Evolutionary conservation across 768 basidiomycete genomes (phyloP).

Genomic region (Podaxis carcinomalis): DNA sequence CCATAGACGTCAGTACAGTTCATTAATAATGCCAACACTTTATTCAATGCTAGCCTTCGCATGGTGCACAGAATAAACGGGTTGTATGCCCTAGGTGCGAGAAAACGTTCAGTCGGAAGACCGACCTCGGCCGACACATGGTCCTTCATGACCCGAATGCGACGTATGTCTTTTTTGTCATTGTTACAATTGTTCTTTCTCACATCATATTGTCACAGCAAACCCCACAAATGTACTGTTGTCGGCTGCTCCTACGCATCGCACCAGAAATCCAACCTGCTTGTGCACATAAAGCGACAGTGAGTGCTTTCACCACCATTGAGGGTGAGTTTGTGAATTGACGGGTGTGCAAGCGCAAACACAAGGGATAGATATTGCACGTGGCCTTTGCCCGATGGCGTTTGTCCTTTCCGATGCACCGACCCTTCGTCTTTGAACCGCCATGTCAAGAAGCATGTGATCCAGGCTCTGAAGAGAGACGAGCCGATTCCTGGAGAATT

Average conservation of each 20-base stretch:
- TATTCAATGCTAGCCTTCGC: not conserved
- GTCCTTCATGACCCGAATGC: not conserved
- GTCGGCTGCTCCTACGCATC: not conserved
- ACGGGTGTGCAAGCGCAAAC: not conserved
- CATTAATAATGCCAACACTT: no score
- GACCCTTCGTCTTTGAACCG: slow-evolving; percentile 8
- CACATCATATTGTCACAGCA: not conserved
- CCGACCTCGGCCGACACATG: not conserved
- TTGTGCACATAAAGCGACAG: not conserved
- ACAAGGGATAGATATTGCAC: not conserved
- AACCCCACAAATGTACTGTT: not conserved
- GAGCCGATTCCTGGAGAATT: not conserved
- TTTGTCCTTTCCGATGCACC: not conserved
- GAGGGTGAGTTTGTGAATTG: not conserved
- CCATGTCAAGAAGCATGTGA: not conserved
- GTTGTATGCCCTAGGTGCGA: not conserved
- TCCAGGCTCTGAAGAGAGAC: not conserved
- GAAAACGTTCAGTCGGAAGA: not conserved
- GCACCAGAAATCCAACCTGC: not conserved
- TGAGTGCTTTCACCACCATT: not conserved
- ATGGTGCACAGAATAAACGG: not conserved
- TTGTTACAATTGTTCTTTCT: not conserved
- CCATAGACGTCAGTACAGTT: no score
- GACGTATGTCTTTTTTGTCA: not conserved
- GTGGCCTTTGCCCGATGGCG: not conserved